Base-by-base conservation (phyloP, 306 rosid species). In the Macrotyloma uniflorum region DNA sequence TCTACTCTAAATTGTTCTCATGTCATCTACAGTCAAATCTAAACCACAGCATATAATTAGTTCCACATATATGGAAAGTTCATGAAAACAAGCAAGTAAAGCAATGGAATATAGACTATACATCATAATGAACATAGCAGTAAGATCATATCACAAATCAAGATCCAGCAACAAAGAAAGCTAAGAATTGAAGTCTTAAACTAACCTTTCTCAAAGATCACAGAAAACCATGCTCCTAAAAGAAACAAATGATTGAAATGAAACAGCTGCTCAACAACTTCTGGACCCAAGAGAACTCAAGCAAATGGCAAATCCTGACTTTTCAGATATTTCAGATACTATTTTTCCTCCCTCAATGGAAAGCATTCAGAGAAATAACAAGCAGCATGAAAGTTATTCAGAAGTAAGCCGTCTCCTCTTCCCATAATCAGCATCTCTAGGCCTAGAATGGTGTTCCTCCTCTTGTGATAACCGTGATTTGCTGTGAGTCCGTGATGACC, bases 371-470 rank as follows among this genome's bases (percentile, higher is more conserved):
- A 70, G 61, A 77, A 64, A 78, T 57, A 78, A 45, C 76, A 75
- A 57, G 70, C 32, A 49, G 40, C 68, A 70, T 46, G 78, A 42
- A 28, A 70, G 82, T 84, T 83, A 95, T 74, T 96, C 97, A 4
- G 97, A 95, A 47, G 97, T 85, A 50, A 90, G 90, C 65, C 98
- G 78, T 78, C 98, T 81, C 91, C 96, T 90, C 90, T 96, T 93
- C 80, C 98, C 97, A 88, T 93, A 91, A 83, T 96, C 99, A 80
- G 89, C 91, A 85, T 96, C 99, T 86, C 87, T 93, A 45, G 99
- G 82, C 84, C 96, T 88, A 49, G 99, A 90, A 62, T 90, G 98
- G 67, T 82, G 91, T 12, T 93, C 97, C 42, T 87, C 93, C 66
- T 91, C 99, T 23, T 91, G 97, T 4, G 93, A 43, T 70, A 92